Percentiles rank a stretch among this genome's conserved stretches.
Evolutionary conservation across 441 rosid genomes (phyloP).

Genomic region (Pelargonium citronellum): DNA sequence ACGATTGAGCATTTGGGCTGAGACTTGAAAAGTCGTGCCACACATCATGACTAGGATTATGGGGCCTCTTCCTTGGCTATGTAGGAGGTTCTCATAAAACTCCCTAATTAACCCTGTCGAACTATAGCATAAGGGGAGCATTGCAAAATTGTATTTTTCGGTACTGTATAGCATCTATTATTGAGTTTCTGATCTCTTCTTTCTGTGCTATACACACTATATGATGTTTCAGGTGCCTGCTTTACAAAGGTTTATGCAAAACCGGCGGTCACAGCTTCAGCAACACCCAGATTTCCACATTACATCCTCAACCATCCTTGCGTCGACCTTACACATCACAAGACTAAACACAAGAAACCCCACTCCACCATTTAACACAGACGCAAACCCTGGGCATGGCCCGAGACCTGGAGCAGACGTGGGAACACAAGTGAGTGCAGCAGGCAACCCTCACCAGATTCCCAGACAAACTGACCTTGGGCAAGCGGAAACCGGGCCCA

Average conservation of each 20-base stretch:
- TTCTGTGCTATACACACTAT: too few relatives aligned
- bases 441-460: conserved; percentile 31
- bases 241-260: conserved; percentile 74
- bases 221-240: conserved; percentile 63
- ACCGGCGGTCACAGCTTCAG: conserved; percentile 69
- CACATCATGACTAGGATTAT: too few relatives aligned
- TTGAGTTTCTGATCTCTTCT: background rate
- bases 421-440: background rate
- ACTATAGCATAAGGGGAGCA: too few relatives aligned
- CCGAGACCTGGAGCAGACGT: background rate
- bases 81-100: too few relatives aligned
- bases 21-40: too few relatives aligned
- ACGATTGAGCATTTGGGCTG: too few relatives aligned
- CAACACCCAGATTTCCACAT: conserved; percentile 89
- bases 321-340: conserved; percentile 87
- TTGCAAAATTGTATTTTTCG: too few relatives aligned
- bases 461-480: conserved; percentile 32
- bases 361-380: conserved; percentile 10
- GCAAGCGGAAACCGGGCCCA: conserved; percentile 44
- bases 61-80: too few relatives aligned
- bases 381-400: background rate
- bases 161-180: too few relatives aligned
- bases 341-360: conserved; percentile 63
- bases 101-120: too few relatives aligned
- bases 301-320: conserved; percentile 89